Evolutionary conservation across 2,329 filamentous ascomycete genomes (phyloP).

Genomic region (Aspergillus carbonarius): DNA sequence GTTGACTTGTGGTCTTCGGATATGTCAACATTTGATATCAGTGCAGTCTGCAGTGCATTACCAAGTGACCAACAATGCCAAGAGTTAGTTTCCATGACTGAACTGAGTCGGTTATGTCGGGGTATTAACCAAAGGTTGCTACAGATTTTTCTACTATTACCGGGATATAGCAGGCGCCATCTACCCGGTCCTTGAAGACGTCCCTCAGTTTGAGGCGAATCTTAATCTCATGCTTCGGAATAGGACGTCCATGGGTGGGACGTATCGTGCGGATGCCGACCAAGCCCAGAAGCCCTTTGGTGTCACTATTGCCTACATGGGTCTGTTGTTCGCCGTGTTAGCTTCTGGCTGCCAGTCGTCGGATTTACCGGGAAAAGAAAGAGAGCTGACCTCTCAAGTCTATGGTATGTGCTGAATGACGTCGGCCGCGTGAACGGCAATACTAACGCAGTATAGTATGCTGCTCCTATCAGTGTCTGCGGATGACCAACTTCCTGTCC

Average conservation of each 20-base stretch:
- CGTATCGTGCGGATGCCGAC: constrained; percentile 45
- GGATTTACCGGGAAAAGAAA: constrained; percentile 56
- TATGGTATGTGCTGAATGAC: constrained; percentile 49
- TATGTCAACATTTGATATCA: constrained; percentile 57
- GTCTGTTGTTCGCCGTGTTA: constrained; percentile 61
- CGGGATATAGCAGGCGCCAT: constrained; percentile 60
- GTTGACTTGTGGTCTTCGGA: constrained; percentile 65
- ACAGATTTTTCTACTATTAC: constrained; percentile 57
- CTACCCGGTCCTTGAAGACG: constrained; percentile 60
- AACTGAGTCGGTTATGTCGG: constrained; percentile 8
- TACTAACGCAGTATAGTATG: constrained; percentile 50
- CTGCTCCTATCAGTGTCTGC: constrained; percentile 64
- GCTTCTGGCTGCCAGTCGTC: constrained; percentile 63
- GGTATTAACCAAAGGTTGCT: constrained; percentile 2
- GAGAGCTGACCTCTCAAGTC: constrained; percentile 63
- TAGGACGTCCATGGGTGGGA: constrained; percentile 45
- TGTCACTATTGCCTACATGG: constrained; percentile 58
- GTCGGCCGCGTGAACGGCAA: background rate
- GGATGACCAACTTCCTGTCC: constrained; percentile 64
- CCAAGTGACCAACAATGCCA: constrained; percentile 59
- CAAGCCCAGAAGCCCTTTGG: constrained; percentile 58
- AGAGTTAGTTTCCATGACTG: constrained; percentile 37
- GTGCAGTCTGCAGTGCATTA: constrained; percentile 58
- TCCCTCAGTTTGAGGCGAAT: constrained; percentile 55
- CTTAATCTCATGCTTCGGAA: constrained; percentile 55